Evolutionary conservation across 805 yeast species (phyloP), one percentile per base, ranked within the genome.

Genomic region (Metschnikowia lochheadii): DNA sequence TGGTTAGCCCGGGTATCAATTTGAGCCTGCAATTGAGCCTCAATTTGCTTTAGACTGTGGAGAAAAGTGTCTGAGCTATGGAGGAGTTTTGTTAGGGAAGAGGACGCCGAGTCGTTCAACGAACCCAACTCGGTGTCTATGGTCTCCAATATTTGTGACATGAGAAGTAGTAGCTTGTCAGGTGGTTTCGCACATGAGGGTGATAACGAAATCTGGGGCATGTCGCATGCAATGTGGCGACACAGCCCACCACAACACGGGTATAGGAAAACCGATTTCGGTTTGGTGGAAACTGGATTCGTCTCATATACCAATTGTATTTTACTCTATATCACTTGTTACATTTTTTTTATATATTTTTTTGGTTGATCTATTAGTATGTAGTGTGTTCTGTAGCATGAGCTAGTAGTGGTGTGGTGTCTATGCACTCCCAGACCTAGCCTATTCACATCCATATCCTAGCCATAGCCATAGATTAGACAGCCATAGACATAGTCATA

Each of bases 51-150:
- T 21, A 72, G 58, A 2, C 62, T 65, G 8, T 35, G 46, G 14
- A 70, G 54, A 11, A 69, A 57, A 7, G 37, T 49, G 37, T 62
- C 58, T 2, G 72, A 59, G 18, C 58, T 65, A 1, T 51, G 39
- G n/a, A 61, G 39, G 3, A 72, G 55, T 2, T 42, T 46, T 5
- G 42, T 40, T 11, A 71, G 50, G 20, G 53, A 56, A 8, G 50
- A n/a, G 3, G 58, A 49, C 1, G 75, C 75, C 0, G 63, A 49
- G 4, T 49, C 48, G 3, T 57, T 50, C 31, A 70, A 59, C 5
- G 48, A 26, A n/a, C 47, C 56, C n/a, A 68, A 54, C 49, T 70
- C 75, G 3, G 55, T 47, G 3, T 60, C 51, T n/a, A 70, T 60
- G 4, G 60, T 49, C 23, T 58, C 61, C 40, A 70, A 58, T 21